phyloP scores from a whole-genome alignment of 2,329 filamentous ascomycete species.

The Beauveria caledonica region DNA sequence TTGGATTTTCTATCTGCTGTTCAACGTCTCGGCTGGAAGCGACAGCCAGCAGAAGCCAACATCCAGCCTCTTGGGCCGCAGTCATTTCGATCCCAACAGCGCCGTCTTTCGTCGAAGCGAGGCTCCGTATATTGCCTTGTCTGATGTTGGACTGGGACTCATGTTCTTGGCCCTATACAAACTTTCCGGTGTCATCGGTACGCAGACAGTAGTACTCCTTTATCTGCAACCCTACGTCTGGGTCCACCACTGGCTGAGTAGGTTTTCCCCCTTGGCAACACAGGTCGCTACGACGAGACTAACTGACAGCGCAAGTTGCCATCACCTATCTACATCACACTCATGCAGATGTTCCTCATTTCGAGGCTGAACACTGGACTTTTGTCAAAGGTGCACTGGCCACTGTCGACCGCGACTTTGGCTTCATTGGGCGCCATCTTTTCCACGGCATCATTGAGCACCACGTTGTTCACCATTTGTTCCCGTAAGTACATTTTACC shows the following conservation, averaged over 20 bases:
- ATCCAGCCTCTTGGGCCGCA: constrained; percentile 34
- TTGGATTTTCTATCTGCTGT: constrained; percentile 55
- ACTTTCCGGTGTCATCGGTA: constrained; percentile 44
- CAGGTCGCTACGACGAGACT: constrained; percentile 1
- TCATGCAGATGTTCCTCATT: constrained; percentile 41
- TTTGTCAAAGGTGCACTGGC: constrained; percentile 54
- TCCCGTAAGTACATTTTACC: constrained; percentile 34
- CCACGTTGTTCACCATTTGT: constrained; percentile 56
- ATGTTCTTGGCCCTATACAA: constrained; percentile 44
- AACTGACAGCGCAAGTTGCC: constrained; percentile 40
- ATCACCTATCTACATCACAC: constrained; percentile 68
- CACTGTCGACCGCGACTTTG: constrained; percentile 57
- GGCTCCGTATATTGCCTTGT: constrained; percentile 46
- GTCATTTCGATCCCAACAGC: constrained; percentile 55
- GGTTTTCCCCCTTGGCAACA: constrained; percentile 18
- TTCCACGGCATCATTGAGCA: constrained; percentile 60
- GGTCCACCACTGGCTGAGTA: constrained; percentile 63
- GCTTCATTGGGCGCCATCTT: constrained; percentile 55
- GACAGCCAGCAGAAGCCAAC: constrained; percentile 38
- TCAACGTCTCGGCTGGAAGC: constrained; percentile 45
- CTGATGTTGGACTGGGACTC: constrained; percentile 50
- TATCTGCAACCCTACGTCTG: constrained; percentile 60
- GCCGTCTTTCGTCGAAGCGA: constrained; percentile 53
- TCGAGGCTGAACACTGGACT: constrained; percentile 50
- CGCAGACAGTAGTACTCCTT: constrained; percentile 47